Percentiles rank a stretch among this genome's conserved stretches.
Conservation (phyloP, 1,284 basidiomycete species). For the Ganoderma lingzhi region DNA sequence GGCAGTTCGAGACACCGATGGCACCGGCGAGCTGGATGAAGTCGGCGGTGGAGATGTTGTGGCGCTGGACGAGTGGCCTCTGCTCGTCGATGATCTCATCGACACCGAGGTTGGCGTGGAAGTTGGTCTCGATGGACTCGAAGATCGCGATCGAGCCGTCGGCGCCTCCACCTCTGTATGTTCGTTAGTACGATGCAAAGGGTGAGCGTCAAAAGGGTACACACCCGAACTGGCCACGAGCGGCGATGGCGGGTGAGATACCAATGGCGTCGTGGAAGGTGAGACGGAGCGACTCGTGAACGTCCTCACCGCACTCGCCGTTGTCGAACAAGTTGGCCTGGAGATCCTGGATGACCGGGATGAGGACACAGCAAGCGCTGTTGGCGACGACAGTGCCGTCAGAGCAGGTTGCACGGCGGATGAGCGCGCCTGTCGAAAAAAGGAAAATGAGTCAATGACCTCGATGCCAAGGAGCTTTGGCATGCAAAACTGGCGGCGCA, state of each 20-base stretch:
- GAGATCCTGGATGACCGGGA: conserved; percentile 46
- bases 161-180: conserved; percentile 36
- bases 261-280: conserved; percentile 43
- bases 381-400: conserved; percentile 42
- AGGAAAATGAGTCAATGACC: not conserved
- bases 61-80: conserved; percentile 35
- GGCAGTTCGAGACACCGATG: conserved; percentile 42
- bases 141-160: conserved; percentile 39
- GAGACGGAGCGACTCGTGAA: conserved; percentile 41
- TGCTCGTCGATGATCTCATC: conserved; percentile 40
- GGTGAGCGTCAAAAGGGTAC: not conserved
- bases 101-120: conserved; percentile 39
- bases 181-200: not conserved
- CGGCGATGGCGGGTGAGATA: conserved; percentile 25
- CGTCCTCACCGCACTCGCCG: conserved; percentile 37
- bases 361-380: conserved; percentile 47
- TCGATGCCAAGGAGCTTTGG: not conserved
- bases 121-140: conserved; percentile 34
- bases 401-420: conserved; percentile 33
- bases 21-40: conserved; percentile 43
- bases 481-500: not conserved
- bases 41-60: conserved; percentile 39
- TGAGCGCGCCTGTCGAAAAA: conserved; percentile 30
- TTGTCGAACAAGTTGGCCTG: conserved; percentile 47
- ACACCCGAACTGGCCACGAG: conserved; percentile 28